Percentiles rank a stretch among this genome's conserved stretches.
phyloP scores from a whole-genome alignment of 257 asterid species.

The Jasminum sambac region DNA sequence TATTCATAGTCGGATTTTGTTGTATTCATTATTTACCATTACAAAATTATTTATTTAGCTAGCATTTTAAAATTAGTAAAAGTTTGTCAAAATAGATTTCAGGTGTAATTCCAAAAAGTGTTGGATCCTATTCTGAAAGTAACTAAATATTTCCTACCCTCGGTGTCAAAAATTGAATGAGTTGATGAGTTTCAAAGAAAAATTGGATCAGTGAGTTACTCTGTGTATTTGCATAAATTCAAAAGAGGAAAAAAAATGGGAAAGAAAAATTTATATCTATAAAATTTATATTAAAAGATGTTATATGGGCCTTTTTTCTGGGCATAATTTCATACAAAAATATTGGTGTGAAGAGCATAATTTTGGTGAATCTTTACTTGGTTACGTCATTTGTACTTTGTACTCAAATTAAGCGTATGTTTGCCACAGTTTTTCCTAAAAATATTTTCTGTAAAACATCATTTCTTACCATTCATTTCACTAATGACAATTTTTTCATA shows the following conservation, averaged over 20 bases:
- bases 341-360: not conserved
- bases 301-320: not conserved
- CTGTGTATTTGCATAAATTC: not conserved
- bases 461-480: too few relatives aligned
- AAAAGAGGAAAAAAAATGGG: too few relatives aligned
- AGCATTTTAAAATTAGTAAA: not conserved
- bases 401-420: too few relatives aligned
- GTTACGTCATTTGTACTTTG: too few relatives aligned
- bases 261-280: not conserved
- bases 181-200: not conserved
- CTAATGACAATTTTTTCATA: too few relatives aligned
- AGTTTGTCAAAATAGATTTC: not conserved
- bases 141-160: not conserved
- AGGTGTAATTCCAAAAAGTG: not conserved
- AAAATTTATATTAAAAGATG: not conserved
- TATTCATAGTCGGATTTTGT: not conserved
- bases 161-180: not conserved
- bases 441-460: too few relatives aligned
- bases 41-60: not conserved
- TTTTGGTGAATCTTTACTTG: too few relatives aligned
- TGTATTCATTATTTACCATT: not conserved
- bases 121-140: not conserved
- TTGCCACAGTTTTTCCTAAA: too few relatives aligned
- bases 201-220: not conserved
- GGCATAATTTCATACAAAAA: not conserved